Evolutionary conservation across 768 basidiomycete species (phyloP), one percentile per base, ranked within the genome.

Genomic region (Amanita molliuscula): DNA sequence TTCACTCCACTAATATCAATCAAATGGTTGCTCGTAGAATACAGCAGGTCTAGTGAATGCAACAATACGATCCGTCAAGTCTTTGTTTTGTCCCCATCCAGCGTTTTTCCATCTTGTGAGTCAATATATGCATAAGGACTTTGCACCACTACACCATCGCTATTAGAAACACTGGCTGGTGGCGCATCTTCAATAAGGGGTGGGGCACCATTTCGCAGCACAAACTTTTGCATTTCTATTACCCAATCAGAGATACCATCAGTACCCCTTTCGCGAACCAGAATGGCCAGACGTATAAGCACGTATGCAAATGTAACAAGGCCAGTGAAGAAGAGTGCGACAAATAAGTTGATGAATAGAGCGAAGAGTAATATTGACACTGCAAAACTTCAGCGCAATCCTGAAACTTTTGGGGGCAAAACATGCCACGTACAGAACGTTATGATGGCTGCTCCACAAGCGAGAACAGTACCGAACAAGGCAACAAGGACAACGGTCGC

Each of bases 401-500:
- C 29, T 29, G 21, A 21, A 28, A n/a, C 28, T 10, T 6, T 3
- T 18, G 29, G 18, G 29, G 23, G n/a, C 3, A 29, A 36, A 34
- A 41, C 10, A 5, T 9, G 36, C 46, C 48, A 48, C 65, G 15
- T 50, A 74, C 73, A 29, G 33, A 67, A 59, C 21, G 57, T 52
- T 13, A 67, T 50, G 20, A 67, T 55, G 48, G 68, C 54, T 1
- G 56, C 56, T 9, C 66, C 55, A 47, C 66, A 66, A 4, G 52
- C 60, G 16, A 67, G 55, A 31, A 66, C 60, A 20, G 65, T 62
- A 28, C 54, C 60, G 13, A 62, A 57, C 25, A 75, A 36, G 16
- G 69, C 72, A 41, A 73, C 28, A 52, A 69, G 67, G 3, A 53
- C 53, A 45, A 62, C 53, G 43, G 66, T 65, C 33, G 63, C 56